Conservation (phyloP, 2,329 filamentous ascomycete species). For the Calonectria pauciramosa region DNA sequence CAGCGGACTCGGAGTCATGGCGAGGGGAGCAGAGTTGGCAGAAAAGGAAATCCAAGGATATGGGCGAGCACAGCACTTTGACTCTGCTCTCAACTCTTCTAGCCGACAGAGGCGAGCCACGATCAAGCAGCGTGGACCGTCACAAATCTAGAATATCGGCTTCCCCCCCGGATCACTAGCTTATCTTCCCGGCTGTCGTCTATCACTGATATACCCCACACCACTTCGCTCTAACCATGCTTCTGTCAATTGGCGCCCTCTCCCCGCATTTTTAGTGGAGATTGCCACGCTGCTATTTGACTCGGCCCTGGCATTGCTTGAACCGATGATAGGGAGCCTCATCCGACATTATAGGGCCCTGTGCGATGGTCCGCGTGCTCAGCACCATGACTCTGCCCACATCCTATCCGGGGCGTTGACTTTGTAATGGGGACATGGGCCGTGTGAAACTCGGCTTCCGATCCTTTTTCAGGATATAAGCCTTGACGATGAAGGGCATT, state of each 20-base stretch:
- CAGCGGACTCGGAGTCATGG: constrained; percentile 29
- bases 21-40: background rate
- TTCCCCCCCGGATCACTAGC: background rate
- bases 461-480: constrained; percentile 1
- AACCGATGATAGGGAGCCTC: background rate
- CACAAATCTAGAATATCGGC: background rate
- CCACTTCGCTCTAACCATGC: background rate
- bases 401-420: background rate
- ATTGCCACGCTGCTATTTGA: background rate
- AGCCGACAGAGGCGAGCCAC: background rate
- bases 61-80: background rate
- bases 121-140: background rate
- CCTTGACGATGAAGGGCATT: background rate
- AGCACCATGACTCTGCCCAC: background rate
- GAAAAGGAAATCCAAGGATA: background rate
- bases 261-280: constrained; percentile 11
- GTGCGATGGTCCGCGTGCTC: background rate
- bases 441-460: constrained; percentile 3
- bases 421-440: background rate
- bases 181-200: background rate
- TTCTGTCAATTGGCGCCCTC: constrained; percentile 1
- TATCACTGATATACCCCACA: background rate
- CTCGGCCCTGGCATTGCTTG: background rate
- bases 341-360: background rate
- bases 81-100: background rate